These are phyloP conservation scores for Coemansia sp. DNA, from an alignment of 192 early-diverging fungal species.

Conservation along the genomic window DNA sequence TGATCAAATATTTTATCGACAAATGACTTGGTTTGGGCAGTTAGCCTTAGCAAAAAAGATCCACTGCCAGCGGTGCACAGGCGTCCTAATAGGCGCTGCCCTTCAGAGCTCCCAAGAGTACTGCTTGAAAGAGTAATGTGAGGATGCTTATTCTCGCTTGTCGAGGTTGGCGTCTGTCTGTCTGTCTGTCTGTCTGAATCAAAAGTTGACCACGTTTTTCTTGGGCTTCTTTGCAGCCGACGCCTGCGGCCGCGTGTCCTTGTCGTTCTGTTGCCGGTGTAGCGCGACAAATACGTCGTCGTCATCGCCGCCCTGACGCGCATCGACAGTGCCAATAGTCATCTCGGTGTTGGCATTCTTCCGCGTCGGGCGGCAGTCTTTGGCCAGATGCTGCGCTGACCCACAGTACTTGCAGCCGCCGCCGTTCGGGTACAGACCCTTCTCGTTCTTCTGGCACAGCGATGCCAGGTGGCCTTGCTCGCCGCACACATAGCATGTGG, in stretches of 20 bases:
- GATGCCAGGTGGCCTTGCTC: conserved; percentile 78
- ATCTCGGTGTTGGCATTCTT: conserved; percentile 18
- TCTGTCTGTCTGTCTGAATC: no score
- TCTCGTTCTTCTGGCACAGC: conserved; percentile 83
- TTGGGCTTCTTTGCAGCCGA: not conserved
- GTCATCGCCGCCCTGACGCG: conserved; percentile 89
- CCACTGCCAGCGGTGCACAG: no score
- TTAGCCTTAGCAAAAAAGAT: no score
- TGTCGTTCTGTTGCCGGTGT: conserved; percentile 27
- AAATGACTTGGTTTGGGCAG: no score
- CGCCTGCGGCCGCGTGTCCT: not conserved
- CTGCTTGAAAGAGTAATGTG: no score
- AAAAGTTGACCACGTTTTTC: not conserved
- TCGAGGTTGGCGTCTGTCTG: no score
- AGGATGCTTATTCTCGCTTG: no score
- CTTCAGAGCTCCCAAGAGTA: no score
- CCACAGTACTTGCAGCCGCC: conserved; percentile 87
- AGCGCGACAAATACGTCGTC: conserved; percentile 66
- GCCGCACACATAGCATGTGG: conserved; percentile 88
- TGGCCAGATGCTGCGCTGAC: conserved; percentile 80
- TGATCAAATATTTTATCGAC: no score
- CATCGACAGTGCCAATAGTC: conserved; percentile 73
- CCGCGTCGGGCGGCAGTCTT: conserved; percentile 74
- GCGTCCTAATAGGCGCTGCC: no score
- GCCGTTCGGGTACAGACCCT: conserved; percentile 87